A percentile compares a stretch with the other conserved stretches of the same genome.
These are phyloP conservation scores for Crucibulum parvulum DNA, from an alignment of 1,284 basidiomycete species.

Conservation along the genomic window DNA sequence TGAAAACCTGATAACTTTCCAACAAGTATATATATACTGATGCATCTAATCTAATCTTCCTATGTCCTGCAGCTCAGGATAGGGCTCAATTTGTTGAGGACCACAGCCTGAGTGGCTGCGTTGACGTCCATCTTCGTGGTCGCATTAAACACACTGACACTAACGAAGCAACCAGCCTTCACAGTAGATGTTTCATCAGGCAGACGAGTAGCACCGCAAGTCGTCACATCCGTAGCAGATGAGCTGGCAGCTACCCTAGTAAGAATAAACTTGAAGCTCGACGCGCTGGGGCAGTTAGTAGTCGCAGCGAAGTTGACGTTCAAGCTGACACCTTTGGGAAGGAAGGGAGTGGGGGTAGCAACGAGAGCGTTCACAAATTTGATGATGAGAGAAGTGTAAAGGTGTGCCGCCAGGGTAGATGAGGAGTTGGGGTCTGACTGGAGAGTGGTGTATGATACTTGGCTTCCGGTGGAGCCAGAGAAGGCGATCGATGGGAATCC, in stretches of 20 bases:
- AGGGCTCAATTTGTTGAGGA: conserved; percentile 41
- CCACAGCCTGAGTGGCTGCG: conserved; percentile 44
- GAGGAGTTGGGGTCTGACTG: conserved; percentile 32
- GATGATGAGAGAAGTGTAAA: conserved; percentile 50
- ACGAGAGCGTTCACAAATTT: conserved; percentile 47
- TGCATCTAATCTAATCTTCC: conserved; percentile 2
- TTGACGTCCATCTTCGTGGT: conserved; percentile 50
- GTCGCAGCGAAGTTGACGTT: conserved; percentile 60
- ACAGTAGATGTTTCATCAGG: conserved; percentile 48
- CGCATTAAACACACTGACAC: conserved; percentile 54
- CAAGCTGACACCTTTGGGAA: conserved; percentile 47
- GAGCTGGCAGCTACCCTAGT: conserved; percentile 43
- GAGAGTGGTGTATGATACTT: conserved; percentile 55
- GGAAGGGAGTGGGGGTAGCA: conserved; percentile 35
- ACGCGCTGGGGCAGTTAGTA: conserved; percentile 40
- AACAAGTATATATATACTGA: too few relatives aligned
- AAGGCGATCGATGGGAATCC: conserved; percentile 58
- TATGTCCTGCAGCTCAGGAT: conserved; percentile 33
- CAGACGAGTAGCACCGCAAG: conserved; percentile 47
- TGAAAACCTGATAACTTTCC: too few relatives aligned
- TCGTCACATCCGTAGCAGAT: conserved; percentile 43
- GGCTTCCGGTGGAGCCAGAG: conserved; percentile 46
- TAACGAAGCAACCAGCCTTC: conserved; percentile 47
- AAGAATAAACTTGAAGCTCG: conserved; percentile 51
- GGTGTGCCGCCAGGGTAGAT: conserved; percentile 42